Evolutionary conservation across 2,329 filamentous ascomycete genomes (phyloP), one percentile per base, ranked within the genome.

Genomic region (Calonectria henricotiae): DNA sequence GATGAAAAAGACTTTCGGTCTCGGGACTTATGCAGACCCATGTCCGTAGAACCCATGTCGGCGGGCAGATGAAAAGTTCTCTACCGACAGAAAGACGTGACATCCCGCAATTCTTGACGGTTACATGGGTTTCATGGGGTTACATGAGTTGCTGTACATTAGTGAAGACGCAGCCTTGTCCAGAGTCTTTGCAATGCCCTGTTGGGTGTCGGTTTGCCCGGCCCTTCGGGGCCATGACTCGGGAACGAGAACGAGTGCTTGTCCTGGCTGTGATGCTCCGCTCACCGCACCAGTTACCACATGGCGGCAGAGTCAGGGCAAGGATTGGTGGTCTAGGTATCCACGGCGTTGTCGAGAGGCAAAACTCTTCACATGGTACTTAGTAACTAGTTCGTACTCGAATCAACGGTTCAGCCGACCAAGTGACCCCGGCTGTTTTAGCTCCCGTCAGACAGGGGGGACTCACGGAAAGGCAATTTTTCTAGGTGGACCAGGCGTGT

Each of bases 141-240:
- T 58, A 58, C 51, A 58, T 58, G 51, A 39, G 51, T 8, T 20
- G 35, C 51, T 3, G 11, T 39, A 27, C 51, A 39, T 58, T 58
- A 58, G 51, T 25, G 32, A 39, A 58, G 51, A 58, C 51, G 51
- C 51, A 58, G 51, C 51, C 51, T 58, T 39, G 37, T 23, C 27
- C 9, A 23, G 32, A 58, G 32, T 23, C 51, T 58, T 58, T 39
- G 23, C 2, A 37, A 25, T 17, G 13, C 7, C 35, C 35, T 39
- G 51, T n/a, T 23, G 35, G 20, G 35, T 25, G 12, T 39, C 20
- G 51, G 32, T 11, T 9, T 20, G 2, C 15, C 23, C 51, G n/a
- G 20, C 20, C 32, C 7, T 1, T 15, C 20, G 37, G 20, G 32
- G n/a, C 20, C 3, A 4, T 15, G 32, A 23, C 12, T 5, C 25